These are phyloP conservation scores for Neurospora sp. DNA, from an alignment of 495 filamentous ascomycete species.

Conservation along the genomic window DNA sequence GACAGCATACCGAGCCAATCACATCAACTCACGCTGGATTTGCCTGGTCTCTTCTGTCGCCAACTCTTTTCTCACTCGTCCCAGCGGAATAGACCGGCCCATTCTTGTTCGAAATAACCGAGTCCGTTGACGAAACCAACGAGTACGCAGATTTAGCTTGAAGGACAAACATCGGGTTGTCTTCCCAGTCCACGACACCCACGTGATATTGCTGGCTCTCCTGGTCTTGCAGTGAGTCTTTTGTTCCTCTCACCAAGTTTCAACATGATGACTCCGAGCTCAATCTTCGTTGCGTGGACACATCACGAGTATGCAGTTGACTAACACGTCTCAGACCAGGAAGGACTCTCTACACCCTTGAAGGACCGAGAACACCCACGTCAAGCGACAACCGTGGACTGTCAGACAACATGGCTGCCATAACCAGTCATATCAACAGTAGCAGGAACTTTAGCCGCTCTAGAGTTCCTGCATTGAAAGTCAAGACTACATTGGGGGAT, in stretches of 20 bases:
- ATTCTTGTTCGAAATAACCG: neutral
- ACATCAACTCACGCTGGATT: neutral
- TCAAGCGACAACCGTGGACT: neutral
- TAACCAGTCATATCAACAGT: neutral
- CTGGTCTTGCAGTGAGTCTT: neutral
- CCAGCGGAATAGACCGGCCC: neutral
- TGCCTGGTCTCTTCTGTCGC: neutral
- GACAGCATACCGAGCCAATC: neutral
- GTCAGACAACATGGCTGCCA: slow-evolving; percentile 7
- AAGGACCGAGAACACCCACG: neutral
- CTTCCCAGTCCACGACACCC: neutral
- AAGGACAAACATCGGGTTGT: neutral
- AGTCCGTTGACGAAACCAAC: neutral
- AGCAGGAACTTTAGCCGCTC: slow-evolving; percentile 2
- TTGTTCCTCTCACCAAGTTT: neutral
- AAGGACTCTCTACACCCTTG: neutral
- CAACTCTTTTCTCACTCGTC: neutral
- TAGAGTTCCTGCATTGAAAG: slow-evolving; percentile 2
- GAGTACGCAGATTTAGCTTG: neutral
- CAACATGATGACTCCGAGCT: neutral
- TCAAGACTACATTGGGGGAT: slow-evolving; percentile 11
- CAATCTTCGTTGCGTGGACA: neutral
- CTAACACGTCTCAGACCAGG: neutral
- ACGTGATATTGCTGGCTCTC: neutral
- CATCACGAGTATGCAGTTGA: neutral